Evolutionary conservation across 1,284 basidiomycete genomes (phyloP), one percentile per base, ranked within the genome.

Genomic region (Athelia sp.): DNA sequence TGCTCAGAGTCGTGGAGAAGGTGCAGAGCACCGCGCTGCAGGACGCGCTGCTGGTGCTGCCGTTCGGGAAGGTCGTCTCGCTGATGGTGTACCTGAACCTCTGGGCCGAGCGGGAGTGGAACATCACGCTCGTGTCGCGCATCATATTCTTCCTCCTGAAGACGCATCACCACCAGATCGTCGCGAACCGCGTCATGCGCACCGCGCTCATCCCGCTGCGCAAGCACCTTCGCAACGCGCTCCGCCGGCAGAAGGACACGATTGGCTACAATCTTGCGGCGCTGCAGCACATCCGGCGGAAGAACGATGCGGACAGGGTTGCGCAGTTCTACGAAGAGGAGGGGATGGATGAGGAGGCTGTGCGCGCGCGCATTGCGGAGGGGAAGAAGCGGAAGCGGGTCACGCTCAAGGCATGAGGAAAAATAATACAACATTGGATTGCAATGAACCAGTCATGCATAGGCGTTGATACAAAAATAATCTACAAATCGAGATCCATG

Each of bases 81-180:
- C 68, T 99, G 59, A 86, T 99, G 78, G 71, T 71, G 21, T 96
- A 95, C 68, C 73, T 99, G 17, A 89, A 93, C 65, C 72, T 84
- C 45, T 99, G 95, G 94, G 90, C 93, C 1, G 77, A 83, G 60
- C 58, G 97, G 90, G 87, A 87, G 50, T 87, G 85, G 81, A 93
- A 93, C 67, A 87, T 95, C 51, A 72, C 85, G 3, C 79, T 99
- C 10, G 84, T 90, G 4, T 93, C 94, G 2, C 84, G 93, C 42
- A 86, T 98, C 46, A 81, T 97, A 45, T 95, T 95, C 67, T 98
- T 98, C 79, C 76, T 99, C 13, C 76, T 99, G 46, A 90, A 89
- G 55, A 94, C 89, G 1, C 93, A 99, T 62, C 92, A 98, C 65
- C 85, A 90, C 58, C 97, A 99, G 67, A 92, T 99, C 56, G 92